Conservation (phyloP, 1,139 yeast species). For the Pichia sp. region DNA sequence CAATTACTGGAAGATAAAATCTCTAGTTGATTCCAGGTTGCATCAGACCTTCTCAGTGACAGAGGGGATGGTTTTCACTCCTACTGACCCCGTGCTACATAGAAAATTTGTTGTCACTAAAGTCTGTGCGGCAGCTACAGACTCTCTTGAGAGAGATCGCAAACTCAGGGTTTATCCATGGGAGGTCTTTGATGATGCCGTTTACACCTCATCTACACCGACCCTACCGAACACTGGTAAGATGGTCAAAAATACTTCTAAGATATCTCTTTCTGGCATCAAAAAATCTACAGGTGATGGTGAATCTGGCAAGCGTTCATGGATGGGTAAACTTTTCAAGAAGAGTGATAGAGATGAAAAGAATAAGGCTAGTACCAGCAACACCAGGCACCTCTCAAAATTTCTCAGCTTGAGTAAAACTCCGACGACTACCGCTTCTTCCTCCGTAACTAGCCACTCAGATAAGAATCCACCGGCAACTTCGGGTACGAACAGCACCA, state of each 20-base stretch:
- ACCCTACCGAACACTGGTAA: not conserved
- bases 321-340: conserved; percentile 11
- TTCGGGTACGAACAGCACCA: no score
- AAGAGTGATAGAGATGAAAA: conserved; percentile 2
- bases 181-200: conserved; percentile 73
- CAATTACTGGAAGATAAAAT: conserved; percentile 4
- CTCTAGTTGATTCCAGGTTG: conserved; percentile 12
- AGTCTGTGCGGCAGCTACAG: conserved; percentile 27
- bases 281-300: not conserved
- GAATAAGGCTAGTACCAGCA: no score
- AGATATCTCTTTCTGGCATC: not conserved
- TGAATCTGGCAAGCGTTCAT: conserved; percentile 1
- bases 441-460: no score
- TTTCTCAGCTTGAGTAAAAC: no score
- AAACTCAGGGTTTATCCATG: conserved; percentile 48
- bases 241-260: conserved; percentile 1
- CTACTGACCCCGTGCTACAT: conserved; percentile 47
- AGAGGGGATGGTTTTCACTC: conserved; percentile 28
- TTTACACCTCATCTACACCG: conserved; percentile 38
- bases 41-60: conserved; percentile 14
- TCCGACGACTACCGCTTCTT: no score
- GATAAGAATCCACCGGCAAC: no score
- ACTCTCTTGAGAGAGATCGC: conserved; percentile 22
- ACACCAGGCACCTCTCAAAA: no score
- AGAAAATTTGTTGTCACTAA: conserved; percentile 42